Base-by-base conservation (phyloP, 2,329 filamentous ascomycete genomes). In the Ophiostoma novo-ulmi region DNA sequence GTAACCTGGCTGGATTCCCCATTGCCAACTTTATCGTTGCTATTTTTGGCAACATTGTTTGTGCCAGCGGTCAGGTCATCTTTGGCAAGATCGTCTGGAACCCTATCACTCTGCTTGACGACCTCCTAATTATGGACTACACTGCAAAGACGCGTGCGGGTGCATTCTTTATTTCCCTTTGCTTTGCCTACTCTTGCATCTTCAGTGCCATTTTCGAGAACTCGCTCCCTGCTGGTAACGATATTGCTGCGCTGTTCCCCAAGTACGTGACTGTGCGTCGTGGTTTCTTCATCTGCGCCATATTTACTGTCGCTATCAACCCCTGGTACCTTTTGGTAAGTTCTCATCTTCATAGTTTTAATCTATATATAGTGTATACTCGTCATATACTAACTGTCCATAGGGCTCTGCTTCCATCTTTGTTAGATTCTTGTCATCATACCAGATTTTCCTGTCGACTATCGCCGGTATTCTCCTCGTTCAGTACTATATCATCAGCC, bases 381-480 rank as follows among this genome's bases (percentile, higher is more conserved):
- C 31, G 31, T 31, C 31, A 31, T 31, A 35, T 63, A 26, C 58
- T 36, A 63, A 63, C 26, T 8, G 26, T 36, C 14, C 6, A 26
- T 6, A 63, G 58, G 67, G 71, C 36, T 68, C 76, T 0, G 80
- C 80, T 0, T 75, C 75, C 22, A 77, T 79, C 13, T 82, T 82
- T 71, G 77, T 80, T 58, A 77, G 75, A 13, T 81, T 81, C 72
- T 75, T 84, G 3, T 77, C 78, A 1, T 81, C 78, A 1, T 83
- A 82, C 71, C 79, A 81, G 68, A 79, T 80, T 68, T 81, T 81
- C 74, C 76, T 83, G 5, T 78, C 78, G 0, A 74, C 80, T 5
- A 82, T 83, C 58, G 78, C 79, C 0, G 82, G 81, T 5, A 77
- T 83, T 1, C 70, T 83, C 7, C 75, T 82, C 2, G 79, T 77